Evolutionary conservation across 352 stramenopile species (phyloP).

Genomic region (Globisporangium apiculatum): DNA sequence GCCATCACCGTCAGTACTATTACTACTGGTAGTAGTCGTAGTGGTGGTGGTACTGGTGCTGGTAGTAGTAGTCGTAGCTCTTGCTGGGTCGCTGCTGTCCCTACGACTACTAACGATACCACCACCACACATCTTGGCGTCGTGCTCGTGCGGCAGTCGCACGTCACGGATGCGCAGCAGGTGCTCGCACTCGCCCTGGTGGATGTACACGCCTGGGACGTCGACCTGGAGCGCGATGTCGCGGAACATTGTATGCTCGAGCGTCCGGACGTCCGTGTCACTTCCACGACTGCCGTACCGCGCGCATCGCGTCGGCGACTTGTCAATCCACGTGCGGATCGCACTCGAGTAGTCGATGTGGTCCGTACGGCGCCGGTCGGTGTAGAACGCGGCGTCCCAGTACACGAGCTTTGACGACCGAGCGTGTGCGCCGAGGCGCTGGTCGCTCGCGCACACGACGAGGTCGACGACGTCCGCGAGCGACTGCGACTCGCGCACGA

Average conservation of each 20-base stretch:
- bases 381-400: constrained; percentile 54
- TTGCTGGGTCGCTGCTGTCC: background rate
- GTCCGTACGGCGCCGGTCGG: constrained; percentile 28
- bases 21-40: background rate
- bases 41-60: constrained; percentile 8
- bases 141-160: constrained; percentile 43
- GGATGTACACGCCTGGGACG: constrained; percentile 55
- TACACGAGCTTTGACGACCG: constrained; percentile 50
- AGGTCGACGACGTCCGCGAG: constrained; percentile 50
- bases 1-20: background rate
- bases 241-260: constrained; percentile 43
- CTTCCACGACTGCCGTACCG: constrained; percentile 20
- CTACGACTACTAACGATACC: background rate
- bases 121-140: constrained; percentile 9
- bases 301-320: constrained; percentile 19
- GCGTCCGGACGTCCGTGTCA: constrained; percentile 1
- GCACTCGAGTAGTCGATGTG: constrained; percentile 47
- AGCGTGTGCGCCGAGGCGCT: constrained; percentile 34
- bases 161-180: constrained; percentile 57
- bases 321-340: constrained; percentile 49
- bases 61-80: background rate
- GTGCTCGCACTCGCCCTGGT: constrained; percentile 77
- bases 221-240: constrained; percentile 52
- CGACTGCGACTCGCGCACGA: constrained; percentile 51
- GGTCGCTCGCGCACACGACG: constrained; percentile 59